A percentile compares a stretch with the other conserved stretches of the same genome.
These are phyloP conservation scores for Xanthoconium purpureum DNA, from an alignment of 768 basidiomycete species.

Conservation along the genomic window DNA sequence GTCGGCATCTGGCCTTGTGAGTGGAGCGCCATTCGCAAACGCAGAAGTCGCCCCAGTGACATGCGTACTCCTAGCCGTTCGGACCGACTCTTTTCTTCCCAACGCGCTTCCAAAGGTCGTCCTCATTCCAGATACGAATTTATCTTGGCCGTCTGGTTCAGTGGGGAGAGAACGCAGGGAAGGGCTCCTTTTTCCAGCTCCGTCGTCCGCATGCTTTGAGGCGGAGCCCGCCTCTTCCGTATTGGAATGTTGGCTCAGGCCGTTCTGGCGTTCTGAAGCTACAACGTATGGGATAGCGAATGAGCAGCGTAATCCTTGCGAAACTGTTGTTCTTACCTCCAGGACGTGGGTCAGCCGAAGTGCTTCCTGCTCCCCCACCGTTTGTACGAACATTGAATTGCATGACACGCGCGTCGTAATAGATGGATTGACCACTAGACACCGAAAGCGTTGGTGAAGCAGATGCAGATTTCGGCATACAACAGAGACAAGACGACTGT, in stretches of 20 bases:
- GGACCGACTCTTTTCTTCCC: slow-evolving; percentile 22
- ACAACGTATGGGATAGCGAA: not conserved
- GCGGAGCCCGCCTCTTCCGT: not conserved
- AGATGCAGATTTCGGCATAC: slow-evolving; percentile 11
- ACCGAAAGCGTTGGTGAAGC: slow-evolving; percentile 10
- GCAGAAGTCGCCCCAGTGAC: slow-evolving; percentile 23
- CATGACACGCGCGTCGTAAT: slow-evolving; percentile 46
- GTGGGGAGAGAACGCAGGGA: slow-evolving; percentile 27
- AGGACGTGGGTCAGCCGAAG: not conserved
- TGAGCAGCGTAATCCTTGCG: not conserved
- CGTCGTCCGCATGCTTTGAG: not conserved
- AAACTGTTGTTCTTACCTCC: slow-evolving; percentile 1
- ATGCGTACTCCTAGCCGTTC: slow-evolving; percentile 21
- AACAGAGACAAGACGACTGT: not conserved
- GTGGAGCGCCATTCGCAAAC: slow-evolving; percentile 55
- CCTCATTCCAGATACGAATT: not conserved
- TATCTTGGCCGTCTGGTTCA: slow-evolving; percentile 8
- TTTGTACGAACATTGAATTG: slow-evolving; percentile 11
- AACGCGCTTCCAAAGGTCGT: not conserved
- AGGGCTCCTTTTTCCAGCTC: slow-evolving; percentile 1
- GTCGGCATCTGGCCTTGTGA: slow-evolving; percentile 45
- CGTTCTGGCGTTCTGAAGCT: not conserved
- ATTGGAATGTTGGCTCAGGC: not conserved
- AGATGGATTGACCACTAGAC: slow-evolving; percentile 36
- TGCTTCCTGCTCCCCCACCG: not conserved